A percentile compares a stretch with the other conserved stretches of the same genome.
phyloP scores from a whole-genome alignment of 2,329 filamentous ascomycete species.

The Pseudofabraea citricarpa region DNA sequence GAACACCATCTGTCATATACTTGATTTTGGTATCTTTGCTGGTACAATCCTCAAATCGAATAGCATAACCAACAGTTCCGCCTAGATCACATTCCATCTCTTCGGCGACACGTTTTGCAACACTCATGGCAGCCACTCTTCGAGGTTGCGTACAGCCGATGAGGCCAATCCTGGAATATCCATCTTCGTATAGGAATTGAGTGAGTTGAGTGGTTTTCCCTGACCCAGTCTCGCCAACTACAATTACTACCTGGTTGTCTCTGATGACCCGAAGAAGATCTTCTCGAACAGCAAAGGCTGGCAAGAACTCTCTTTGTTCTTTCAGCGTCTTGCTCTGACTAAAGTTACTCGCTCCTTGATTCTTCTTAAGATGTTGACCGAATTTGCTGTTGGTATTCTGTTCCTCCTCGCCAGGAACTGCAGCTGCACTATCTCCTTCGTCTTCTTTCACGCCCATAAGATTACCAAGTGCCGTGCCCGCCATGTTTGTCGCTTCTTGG shows the following conservation, averaged over 20 bases:
- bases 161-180: conserved; percentile 80
- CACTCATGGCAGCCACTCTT: conserved; percentile 97
- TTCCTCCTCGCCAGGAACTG: conserved; percentile 68
- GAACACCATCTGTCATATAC: conserved; percentile 97
- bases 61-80: conserved; percentile 87
- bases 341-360: conserved; percentile 81
- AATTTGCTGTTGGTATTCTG: conserved; percentile 70
- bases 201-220: conserved; percentile 97
- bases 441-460: conserved; percentile 94
- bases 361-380: conserved; percentile 83
- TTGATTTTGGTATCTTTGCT: conserved; percentile 95
- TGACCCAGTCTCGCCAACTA: conserved; percentile 94
- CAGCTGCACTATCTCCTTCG: conserved; percentile 83
- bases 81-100: conserved; percentile 96
- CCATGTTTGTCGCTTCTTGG: conserved; percentile 88
- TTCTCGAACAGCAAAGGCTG: conserved; percentile 93
- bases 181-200: conserved; percentile 93
- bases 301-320: conserved; percentile 89
- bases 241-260: conserved; percentile 95
- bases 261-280: conserved; percentile 87
- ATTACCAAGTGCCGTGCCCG: conserved; percentile 88
- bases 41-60: conserved; percentile 97
- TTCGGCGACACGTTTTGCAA: conserved; percentile 95
- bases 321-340: conserved; percentile 85
- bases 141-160: conserved; percentile 96